Percentiles rank a stretch among this genome's conserved stretches.
Conservation (phyloP, 2,329 filamentous ascomycete species). For the Ceratocystiopsis sp. region DNA sequence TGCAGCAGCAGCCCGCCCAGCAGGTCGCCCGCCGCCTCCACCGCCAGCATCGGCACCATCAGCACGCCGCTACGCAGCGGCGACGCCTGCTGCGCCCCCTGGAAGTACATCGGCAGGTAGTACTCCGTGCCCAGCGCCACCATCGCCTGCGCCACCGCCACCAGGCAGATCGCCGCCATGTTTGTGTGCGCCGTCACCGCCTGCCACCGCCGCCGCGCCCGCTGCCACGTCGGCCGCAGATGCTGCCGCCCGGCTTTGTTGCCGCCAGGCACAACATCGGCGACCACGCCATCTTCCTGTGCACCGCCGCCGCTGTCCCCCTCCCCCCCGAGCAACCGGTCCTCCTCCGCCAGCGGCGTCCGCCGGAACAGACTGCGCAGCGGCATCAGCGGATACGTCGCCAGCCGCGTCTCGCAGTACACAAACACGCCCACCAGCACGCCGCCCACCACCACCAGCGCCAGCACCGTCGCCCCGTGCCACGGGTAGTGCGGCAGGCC, state of each 20-base stretch:
- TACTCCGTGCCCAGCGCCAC: slow-evolving; percentile 33
- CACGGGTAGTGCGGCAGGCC: slow-evolving; percentile 34
- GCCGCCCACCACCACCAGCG: slow-evolving; percentile 22
- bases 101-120: slow-evolving; percentile 28
- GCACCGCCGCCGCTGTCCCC: no score
- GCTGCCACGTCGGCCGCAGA: no score
- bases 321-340: no score
- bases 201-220: no score
- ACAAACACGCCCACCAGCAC: slow-evolving; percentile 20
- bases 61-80: slow-evolving; percentile 31
- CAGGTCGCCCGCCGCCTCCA: slow-evolving; percentile 26
- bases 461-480: slow-evolving; percentile 39
- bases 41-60: slow-evolving; percentile 35
- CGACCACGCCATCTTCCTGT: no score
- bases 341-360: slow-evolving; percentile 16
- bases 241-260: slow-evolving; percentile 28
- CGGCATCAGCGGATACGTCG: slow-evolving; percentile 28
- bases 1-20: slow-evolving; percentile 27
- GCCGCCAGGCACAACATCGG: no score
- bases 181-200: no score
- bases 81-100: slow-evolving; percentile 29
- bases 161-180: slow-evolving; percentile 15
- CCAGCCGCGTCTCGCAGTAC: slow-evolving; percentile 29
- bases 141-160: slow-evolving; percentile 31
- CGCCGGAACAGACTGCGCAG: slow-evolving; percentile 21